Percentiles rank a stretch among this genome's conserved stretches.
Conservation (phyloP, 129 eudicot genomes). For the Tagetes patula region DNA sequence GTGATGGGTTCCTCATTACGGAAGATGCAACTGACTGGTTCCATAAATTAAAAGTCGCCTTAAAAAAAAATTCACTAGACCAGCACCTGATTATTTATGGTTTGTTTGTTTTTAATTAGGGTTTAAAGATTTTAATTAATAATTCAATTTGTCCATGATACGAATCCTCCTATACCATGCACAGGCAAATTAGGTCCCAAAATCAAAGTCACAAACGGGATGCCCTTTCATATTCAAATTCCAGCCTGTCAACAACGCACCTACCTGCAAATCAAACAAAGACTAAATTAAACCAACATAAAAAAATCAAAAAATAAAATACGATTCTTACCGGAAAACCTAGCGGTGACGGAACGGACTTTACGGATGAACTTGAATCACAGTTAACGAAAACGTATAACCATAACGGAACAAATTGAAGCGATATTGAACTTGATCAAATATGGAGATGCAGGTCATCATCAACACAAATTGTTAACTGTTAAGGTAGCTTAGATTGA, state of each 20-base stretch:
- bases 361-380: not conserved
- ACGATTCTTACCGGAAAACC: not conserved
- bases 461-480: not conserved
- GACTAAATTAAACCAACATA: not conserved
- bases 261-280: constrained; percentile 19
- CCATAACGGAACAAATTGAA: not conserved
- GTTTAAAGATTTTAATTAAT: not conserved
- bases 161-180: constrained; percentile 18
- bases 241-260: constrained; percentile 37
- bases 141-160: not conserved
- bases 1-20: too few species aligned
- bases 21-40: too few species aligned
- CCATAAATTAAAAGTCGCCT: too few species aligned
- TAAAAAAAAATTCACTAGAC: not conserved
- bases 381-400: constrained; percentile 6
- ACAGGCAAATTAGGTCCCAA: constrained; percentile 20
- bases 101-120: not conserved
- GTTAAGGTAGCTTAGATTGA: not conserved
- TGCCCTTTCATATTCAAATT: constrained; percentile 19
- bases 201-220: constrained; percentile 33
- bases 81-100: not conserved
- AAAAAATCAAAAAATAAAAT: not conserved
- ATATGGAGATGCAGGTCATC: constrained; percentile 16
- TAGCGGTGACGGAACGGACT: not conserved
- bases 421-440: not conserved